These are phyloP conservation scores for Sphaceloma murrayae DNA, from an alignment of 2,329 filamentous ascomycete genomes.

Conservation along the genomic window DNA sequence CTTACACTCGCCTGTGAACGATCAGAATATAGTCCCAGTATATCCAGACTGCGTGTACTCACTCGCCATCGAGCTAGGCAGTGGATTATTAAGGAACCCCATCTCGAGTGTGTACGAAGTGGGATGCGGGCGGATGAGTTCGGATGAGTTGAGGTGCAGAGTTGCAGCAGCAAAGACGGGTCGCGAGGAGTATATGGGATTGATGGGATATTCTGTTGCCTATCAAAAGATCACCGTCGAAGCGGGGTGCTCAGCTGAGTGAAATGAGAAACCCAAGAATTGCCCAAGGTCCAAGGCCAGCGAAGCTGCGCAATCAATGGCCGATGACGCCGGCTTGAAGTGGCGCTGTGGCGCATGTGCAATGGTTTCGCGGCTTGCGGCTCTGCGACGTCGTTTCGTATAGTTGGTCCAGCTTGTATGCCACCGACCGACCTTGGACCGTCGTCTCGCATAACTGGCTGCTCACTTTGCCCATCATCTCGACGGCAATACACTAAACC, in stretches of 20 bases:
- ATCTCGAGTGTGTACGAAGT: conserved; percentile 26
- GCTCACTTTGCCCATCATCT: too few relatives aligned
- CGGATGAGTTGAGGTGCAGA: not conserved
- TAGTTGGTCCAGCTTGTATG: not conserved
- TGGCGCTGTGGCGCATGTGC: conserved; percentile 13
- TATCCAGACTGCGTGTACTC: conserved; percentile 24
- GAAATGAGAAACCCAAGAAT: conserved; percentile 1
- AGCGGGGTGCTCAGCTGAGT: not conserved
- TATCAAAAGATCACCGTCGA: conserved; percentile 7
- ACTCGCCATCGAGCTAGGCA: conserved; percentile 46
- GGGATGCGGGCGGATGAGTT: conserved; percentile 3
- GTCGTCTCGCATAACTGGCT: too few relatives aligned
- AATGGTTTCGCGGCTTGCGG: not conserved
- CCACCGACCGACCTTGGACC: too few relatives aligned
- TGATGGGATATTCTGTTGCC: conserved; percentile 9
- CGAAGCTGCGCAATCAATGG: conserved; percentile 8
- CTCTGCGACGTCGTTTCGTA: not conserved
- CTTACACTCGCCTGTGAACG: conserved; percentile 74
- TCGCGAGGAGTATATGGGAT: not conserved
- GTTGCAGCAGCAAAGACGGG: not conserved
- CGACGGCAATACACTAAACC: too few relatives aligned
- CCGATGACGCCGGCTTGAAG: conserved; percentile 3
- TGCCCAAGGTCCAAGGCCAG: not conserved
- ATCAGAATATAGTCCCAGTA: conserved; percentile 15
- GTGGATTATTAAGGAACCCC: conserved; percentile 45